Base-by-base conservation (phyloP, 805 yeast species). In the Candida xiaguanensis region DNA sequence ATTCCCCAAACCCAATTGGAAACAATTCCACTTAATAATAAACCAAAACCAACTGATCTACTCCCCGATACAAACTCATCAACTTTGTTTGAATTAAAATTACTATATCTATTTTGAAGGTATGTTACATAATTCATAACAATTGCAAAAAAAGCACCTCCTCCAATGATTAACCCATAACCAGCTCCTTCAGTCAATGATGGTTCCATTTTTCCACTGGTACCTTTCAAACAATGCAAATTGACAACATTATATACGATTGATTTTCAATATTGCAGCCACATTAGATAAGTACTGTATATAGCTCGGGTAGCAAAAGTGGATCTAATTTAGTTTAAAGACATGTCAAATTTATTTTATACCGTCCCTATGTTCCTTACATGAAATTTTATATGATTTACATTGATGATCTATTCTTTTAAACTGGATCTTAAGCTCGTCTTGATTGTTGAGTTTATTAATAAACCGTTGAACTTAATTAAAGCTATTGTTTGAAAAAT, bases 1-100 rank as follows among this genome's bases (percentile, higher is more conserved):
- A 52, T 46, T 20, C 56, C 43, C 60, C 61, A 56, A 3, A 57
- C 52, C 63, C 61, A 58, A 37, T 52, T 46, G 12, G 59, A 53
- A 8, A 53, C 49, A 16, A 52, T 53, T 3, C 52, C 46, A 16
- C 44, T 41, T 18, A 47, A 42, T 32, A 49, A 45, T 12, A 53
- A 38, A 40, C 56, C 43, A 18, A 48, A 46, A 5, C 51, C 45
- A 25, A 49, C 42, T n/a, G 45, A 39, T 29, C 53, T 36, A 23
- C 47, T 36, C n/a, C 49, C 45, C 11, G 53, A 41, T 7, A 45
- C 46, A 34, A 49, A 51, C 32, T 49, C 53, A 38, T 50, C 53
- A 7, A 42, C 45, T 27, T 40, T 41, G 18, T 39, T 44, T 8
- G 52, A 45, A 30, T 43, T 41, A 36, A 16, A 40, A 12, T 26